Evolutionary conservation across 2,329 filamentous ascomycete genomes (phyloP).

Genomic region (Penicillium sp.): DNA sequence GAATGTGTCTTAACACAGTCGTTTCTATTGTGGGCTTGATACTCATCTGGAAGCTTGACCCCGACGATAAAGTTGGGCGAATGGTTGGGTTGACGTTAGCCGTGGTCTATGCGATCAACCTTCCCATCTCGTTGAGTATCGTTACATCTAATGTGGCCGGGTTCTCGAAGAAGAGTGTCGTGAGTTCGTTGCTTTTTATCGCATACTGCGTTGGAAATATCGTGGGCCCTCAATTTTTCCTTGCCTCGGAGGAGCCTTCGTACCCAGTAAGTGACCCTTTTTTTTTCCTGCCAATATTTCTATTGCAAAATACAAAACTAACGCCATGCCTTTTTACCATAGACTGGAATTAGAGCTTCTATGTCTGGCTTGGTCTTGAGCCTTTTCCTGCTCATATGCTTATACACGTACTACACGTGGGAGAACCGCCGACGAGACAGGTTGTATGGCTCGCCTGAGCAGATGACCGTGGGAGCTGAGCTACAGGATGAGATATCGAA

Average conservation of each 20-base stretch:
- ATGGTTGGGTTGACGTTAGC: slow-evolving; percentile 24
- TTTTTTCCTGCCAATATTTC: background rate
- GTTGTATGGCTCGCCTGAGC: slow-evolving; percentile 8
- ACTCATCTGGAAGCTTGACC: slow-evolving; percentile 20
- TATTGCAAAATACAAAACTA: background rate
- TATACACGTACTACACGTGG: slow-evolving; percentile 11
- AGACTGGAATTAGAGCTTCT: slow-evolving; percentile 14
- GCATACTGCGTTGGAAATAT: slow-evolving; percentile 29
- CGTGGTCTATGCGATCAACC: slow-evolving; percentile 23
- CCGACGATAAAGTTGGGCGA: slow-evolving; percentile 15
- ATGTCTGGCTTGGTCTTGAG: slow-evolving; percentile 13
- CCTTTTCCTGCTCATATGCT: slow-evolving; percentile 10
- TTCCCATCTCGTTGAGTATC: slow-evolving; percentile 25
- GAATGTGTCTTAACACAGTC: slow-evolving; percentile 20
- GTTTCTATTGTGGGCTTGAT: slow-evolving; percentile 20
- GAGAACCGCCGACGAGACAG: slow-evolving; percentile 12
- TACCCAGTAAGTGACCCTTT: slow-evolving; percentile 10
- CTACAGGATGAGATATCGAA: slow-evolving; percentile 15
- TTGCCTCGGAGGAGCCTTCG: slow-evolving; percentile 11
- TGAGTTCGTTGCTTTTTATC: slow-evolving; percentile 41
- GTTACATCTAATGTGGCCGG: slow-evolving; percentile 26
- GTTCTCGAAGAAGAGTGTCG: slow-evolving; percentile 25
- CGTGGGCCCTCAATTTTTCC: slow-evolving; percentile 20
- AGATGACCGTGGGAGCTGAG: slow-evolving; percentile 10
- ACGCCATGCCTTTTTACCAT: background rate